Evolutionary conservation across 176 grass and related monocot species (phyloP).

Genomic region (Cenchrus americanus): DNA sequence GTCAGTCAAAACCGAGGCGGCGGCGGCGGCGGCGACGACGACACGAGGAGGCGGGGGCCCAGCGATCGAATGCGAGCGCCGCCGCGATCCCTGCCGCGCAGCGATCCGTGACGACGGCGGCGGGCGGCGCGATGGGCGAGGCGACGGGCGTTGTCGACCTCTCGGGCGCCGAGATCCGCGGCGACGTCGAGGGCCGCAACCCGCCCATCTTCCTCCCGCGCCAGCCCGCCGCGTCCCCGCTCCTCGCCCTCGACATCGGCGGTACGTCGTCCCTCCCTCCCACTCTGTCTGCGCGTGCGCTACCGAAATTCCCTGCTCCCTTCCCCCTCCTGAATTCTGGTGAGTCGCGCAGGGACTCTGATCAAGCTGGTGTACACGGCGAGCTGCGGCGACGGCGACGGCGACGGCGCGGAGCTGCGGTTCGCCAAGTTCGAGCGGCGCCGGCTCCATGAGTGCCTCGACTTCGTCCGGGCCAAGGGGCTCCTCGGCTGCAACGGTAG

Average conservation of each 20-base stretch:
- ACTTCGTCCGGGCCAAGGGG: conserved; percentile 59
- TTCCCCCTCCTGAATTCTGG: not conserved
- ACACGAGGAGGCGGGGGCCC: not conserved
- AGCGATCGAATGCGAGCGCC: conserved; percentile 33
- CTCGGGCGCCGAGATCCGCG: conserved; percentile 82
- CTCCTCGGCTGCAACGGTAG: conserved; percentile 62
- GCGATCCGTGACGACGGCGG: not conserved
- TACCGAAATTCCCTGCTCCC: not conserved
- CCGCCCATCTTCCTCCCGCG: conserved; percentile 84
- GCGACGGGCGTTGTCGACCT: conserved; percentile 48
- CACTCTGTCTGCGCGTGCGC: too few species aligned
- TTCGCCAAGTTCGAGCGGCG: conserved; percentile 90
- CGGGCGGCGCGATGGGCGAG: not conserved
- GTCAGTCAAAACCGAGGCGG: not conserved
- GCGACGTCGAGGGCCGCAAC: conserved; percentile 49
- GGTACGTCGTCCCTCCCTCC: conserved; percentile 21
- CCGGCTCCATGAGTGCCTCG: conserved; percentile 75
- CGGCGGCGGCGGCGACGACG: not conserved
- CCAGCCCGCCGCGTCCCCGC: conserved; percentile 61
- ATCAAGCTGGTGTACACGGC: conserved; percentile 91
- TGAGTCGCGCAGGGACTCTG: conserved; percentile 63
- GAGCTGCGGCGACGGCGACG: conserved; percentile 33
- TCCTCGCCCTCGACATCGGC: conserved; percentile 91
- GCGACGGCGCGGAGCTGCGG: conserved; percentile 61
- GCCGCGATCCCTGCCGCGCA: not conserved